phyloP scores from a whole-genome alignment of 768 basidiomycete genomes.

The Phylloporus sp. region DNA sequence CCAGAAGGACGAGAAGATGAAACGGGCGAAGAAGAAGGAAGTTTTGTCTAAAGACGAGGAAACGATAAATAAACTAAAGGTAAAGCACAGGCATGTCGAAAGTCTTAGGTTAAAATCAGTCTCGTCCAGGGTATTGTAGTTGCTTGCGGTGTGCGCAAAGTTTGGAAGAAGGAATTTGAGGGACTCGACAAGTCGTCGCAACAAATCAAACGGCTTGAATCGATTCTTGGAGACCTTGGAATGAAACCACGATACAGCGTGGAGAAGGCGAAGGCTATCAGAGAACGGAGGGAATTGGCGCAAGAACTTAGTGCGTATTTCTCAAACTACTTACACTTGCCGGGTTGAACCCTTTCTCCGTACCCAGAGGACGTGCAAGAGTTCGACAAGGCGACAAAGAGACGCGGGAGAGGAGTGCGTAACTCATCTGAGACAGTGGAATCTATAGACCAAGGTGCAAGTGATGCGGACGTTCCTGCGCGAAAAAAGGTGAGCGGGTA shows the following conservation, averaged over 20 bases:
- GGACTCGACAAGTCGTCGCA: constrained; percentile 50
- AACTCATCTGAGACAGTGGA: constrained; percentile 17
- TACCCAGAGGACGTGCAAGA: constrained; percentile 66
- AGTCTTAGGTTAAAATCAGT: background rate
- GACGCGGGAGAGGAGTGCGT: constrained; percentile 20
- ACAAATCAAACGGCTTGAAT: constrained; percentile 61
- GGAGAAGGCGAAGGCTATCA: constrained; percentile 77
- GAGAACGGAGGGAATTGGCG: constrained; percentile 65
- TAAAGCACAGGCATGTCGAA: constrained; percentile 17
- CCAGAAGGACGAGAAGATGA: constrained; percentile 25
- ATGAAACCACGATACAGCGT: constrained; percentile 75
- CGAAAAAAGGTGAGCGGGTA: constrained; percentile 40
- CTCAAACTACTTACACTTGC: background rate
- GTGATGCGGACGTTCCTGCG: constrained; percentile 30
- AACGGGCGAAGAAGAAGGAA: constrained; percentile 31
- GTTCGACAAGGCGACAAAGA: constrained; percentile 51
- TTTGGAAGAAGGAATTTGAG: constrained; percentile 71
- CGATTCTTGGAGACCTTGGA: constrained; percentile 65
- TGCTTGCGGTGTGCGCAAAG: constrained; percentile 73
- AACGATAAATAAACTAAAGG: constrained; percentile 72
- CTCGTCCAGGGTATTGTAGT: constrained; percentile 52
- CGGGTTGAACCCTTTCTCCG: background rate
- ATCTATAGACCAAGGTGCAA: constrained; percentile 31
- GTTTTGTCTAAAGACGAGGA: constrained; percentile 58
- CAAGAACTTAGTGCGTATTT: constrained; percentile 64